Evolutionary conservation across 2,329 filamentous ascomycete species (phyloP), one percentile per base, ranked within the genome.

Genomic region (Coniochaeta pulveracea): DNA sequence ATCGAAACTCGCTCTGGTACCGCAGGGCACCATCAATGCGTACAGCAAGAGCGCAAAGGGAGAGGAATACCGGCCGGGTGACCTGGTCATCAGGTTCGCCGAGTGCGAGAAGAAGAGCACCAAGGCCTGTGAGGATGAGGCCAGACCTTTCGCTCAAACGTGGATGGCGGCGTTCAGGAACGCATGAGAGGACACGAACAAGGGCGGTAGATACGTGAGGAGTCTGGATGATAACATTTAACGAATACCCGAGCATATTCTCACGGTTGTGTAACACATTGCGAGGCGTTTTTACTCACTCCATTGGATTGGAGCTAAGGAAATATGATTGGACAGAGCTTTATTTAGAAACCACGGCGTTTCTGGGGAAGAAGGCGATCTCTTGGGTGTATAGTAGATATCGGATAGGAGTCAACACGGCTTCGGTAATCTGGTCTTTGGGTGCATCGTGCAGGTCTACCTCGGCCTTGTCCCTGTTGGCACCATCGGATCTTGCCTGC

Each of bases 1-100:
- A 9, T 85, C 89, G 23, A 91, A 86, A 51, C 63, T 96, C 40
- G 88, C 83, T 2, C 66, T 98, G 15, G 68, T 98, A n/a, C 86
- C 89, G 3, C 91, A 98, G 57, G 73, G 80, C 33, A 66, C 70
- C 21, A 62, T 98, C 52, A 93, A 93, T 50, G 72, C 84, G 0
- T 96, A 95, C 56, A 77, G 68, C 40, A 58, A 59, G 33, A 51
- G 54, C 26, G 57, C 60, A 15, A 55, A 65, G 37, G 78, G 79
- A 34, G 72, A 72, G 11, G 64, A 72, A 30, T 96, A 86, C 55
- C 72, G 80, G 49, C 76, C 88, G 7, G 89, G 86, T 19, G 88
- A 96, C 50, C 78, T 96, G 37, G 69, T 93, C 1, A 75, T 93
- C 40, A 75, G 80, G 37, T 84, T 96, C 47, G 64, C 74, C 15